Evolutionary conservation across 23 red algal species (phyloP).

Genomic region (Gracilaria domingensis): DNA sequence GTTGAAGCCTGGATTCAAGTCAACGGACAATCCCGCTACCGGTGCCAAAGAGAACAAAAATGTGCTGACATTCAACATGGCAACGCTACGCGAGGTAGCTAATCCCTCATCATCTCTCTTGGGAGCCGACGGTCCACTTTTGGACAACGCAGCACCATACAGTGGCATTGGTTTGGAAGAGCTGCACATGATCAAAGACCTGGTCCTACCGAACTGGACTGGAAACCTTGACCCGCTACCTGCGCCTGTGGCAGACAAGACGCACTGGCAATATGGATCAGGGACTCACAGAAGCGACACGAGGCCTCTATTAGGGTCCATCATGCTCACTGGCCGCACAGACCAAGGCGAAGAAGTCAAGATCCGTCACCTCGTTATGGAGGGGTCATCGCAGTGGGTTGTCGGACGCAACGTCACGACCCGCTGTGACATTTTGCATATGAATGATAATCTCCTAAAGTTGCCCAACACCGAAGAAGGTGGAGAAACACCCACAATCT

Average conservation of each 20-base stretch:
- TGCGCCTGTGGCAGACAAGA: slow-evolving; percentile 6
- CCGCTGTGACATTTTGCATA: not conserved
- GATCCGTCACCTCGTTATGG: not conserved
- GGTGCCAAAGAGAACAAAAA: not conserved
- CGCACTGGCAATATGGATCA: slow-evolving; percentile 56
- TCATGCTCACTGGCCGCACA: not conserved
- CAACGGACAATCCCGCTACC: not conserved
- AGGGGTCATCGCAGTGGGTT: not conserved
- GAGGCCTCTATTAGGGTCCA: slow-evolving; percentile 11
- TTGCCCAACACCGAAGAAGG: not conserved
- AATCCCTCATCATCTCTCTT: not conserved
- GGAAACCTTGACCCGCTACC: slow-evolving; percentile 12
- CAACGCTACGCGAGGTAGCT: not conserved
- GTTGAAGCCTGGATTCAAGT: slow-evolving; percentile 30
- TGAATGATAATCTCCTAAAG: not conserved
- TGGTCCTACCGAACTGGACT: slow-evolving; percentile 40
- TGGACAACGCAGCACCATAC: slow-evolving; percentile 59
- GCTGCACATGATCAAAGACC: not conserved
- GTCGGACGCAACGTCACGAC: not conserved
- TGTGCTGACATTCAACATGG: slow-evolving; percentile 7
- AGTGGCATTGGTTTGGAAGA: slow-evolving; percentile 35
- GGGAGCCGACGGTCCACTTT: slow-evolving; percentile 8
- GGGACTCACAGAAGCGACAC: slow-evolving; percentile 38
- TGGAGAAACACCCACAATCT: not conserved
- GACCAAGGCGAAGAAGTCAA: not conserved